Evolutionary conservation across 805 yeast species (phyloP), one percentile per base, ranked within the genome.

Genomic region (Tetrapisispora pingtungensis): DNA sequence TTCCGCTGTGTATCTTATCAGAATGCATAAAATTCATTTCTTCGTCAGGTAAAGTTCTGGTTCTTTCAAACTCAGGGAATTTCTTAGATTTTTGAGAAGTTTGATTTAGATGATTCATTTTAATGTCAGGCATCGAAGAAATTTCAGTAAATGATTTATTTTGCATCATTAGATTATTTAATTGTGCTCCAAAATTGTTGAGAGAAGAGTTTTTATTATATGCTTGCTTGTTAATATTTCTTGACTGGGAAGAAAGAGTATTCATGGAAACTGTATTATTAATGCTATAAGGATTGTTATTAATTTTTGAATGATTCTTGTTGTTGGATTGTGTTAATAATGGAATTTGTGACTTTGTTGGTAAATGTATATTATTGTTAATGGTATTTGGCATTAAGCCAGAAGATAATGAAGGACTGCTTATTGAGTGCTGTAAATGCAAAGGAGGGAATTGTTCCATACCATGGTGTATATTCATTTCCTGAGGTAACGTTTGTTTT

Each of bases 381-480:
- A 10, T 7, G 19, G 26, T 19, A 33, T 40, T 32, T 10, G 30
- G n/a, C 10, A 26, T 10, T 22, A 27, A 14, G 4, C 5, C 32
- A 17, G 35, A 8, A 10, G 35, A 33, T 3, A 36, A 12, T 15
- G 45, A 22, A 13, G 45, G 45, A 15, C 15, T 30, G 12, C 45
- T 42, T 5, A 36, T 32, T 7, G 45, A 42, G 32, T 42, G 45
- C 17, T 22, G 41, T 32, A 42, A 32, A 26, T 30, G 39, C 17
- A 19, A 10, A 17, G 26, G 18, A 13, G 31, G 43, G 13, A 33
- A 33, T 33, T 40, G 36, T 24, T 26, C 33, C 35, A n/a, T 27
- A n/a, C 18, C 35, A 10, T 46, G 14, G 15, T 10, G 17, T 32
- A 24, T 5, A 12, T 22, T 32, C 17, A 2, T 36, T 14, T n/a